Conservation (phyloP, 768 basidiomycete species). For the Phlebiopsis gigantea region DNA sequence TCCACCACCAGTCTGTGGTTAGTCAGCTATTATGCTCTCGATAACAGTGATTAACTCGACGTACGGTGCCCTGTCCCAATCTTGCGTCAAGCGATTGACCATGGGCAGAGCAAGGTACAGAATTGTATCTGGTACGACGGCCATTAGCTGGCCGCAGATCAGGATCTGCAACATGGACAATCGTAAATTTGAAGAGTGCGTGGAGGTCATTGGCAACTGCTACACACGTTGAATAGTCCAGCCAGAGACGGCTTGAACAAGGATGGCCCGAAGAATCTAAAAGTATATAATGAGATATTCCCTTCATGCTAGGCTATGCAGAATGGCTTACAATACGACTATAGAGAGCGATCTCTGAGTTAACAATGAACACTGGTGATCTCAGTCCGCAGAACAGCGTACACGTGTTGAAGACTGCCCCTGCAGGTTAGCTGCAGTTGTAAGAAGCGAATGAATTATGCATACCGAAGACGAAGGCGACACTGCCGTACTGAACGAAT, state of each 20-base stretch:
- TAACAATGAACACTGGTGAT: not conserved
- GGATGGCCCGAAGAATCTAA: not conserved
- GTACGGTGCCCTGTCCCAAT: not conserved
- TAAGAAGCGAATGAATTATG: not conserved
- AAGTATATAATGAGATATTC: not conserved
- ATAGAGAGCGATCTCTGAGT: not conserved
- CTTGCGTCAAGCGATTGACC: not conserved
- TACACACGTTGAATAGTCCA: not conserved
- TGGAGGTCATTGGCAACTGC: not conserved
- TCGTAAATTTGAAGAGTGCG: not conserved
- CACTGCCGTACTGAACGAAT: not conserved
- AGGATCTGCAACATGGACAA: not conserved
- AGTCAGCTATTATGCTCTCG: no score
- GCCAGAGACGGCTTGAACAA: not conserved
- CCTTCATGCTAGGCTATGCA: not conserved
- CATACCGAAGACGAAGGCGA: not conserved
- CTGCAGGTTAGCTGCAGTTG: not conserved
- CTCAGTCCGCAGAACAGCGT: not conserved
- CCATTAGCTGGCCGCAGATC: not conserved
- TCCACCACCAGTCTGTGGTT: not conserved
- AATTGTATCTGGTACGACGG: not conserved
- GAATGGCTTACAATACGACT: not conserved
- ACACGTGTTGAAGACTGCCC: not conserved
- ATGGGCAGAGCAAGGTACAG: not conserved
- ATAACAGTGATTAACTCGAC: not conserved